These are phyloP conservation scores for Hypoxylon trugodes DNA, from an alignment of 495 filamentous ascomycete species.

Conservation along the genomic window DNA sequence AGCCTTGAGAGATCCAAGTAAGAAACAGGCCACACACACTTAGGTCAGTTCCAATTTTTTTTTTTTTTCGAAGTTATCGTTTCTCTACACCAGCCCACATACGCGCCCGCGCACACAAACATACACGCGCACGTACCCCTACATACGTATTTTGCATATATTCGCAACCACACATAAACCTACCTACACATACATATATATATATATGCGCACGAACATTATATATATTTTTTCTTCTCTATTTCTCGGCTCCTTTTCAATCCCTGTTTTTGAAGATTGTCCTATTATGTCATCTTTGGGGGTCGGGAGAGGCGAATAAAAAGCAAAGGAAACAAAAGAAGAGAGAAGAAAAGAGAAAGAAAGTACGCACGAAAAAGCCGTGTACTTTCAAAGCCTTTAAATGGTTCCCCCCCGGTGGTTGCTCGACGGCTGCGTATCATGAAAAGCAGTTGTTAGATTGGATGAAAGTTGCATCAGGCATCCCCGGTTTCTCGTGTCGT, in stretches of 20 bases:
- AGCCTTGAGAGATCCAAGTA: slow-evolving; percentile 30
- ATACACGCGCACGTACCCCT: slow-evolving; percentile 2
- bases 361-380: neutral
- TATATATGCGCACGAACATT: neutral
- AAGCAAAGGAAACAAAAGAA: neutral
- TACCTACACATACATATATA: slow-evolving; percentile 4
- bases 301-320: neutral
- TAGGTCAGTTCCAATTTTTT: slow-evolving; percentile 41
- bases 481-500: slow-evolving; percentile 35
- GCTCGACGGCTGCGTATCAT: slow-evolving; percentile 12
- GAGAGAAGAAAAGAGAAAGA: neutral
- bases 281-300: neutral
- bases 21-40: slow-evolving; percentile 26
- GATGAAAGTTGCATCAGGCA: slow-evolving; percentile 25
- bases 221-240: neutral
- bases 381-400: slow-evolving; percentile 9
- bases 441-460: slow-evolving; percentile 28
- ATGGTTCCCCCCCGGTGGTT: neutral
- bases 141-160: no score
- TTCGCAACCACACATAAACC: slow-evolving; percentile 1
- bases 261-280: neutral
- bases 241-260: neutral
- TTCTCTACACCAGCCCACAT: slow-evolving; percentile 25
- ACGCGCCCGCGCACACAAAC: slow-evolving; percentile 23
- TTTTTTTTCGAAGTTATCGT: slow-evolving; percentile 17